Evolutionary conservation across 2,329 filamentous ascomycete species (phyloP).

Genomic region (Claviceps cyperi): DNA sequence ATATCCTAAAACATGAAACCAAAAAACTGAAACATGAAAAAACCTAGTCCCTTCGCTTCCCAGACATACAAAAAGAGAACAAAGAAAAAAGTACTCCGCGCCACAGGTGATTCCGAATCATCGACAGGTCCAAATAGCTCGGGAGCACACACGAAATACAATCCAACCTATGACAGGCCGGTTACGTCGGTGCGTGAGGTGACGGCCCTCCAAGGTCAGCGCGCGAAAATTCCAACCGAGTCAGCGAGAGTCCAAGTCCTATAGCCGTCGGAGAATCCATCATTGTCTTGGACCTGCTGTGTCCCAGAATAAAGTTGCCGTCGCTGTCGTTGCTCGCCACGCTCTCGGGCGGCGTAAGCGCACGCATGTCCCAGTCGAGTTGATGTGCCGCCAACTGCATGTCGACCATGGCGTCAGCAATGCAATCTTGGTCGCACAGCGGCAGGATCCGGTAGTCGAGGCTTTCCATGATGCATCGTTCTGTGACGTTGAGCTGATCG

Average conservation of each 20-base stretch:
- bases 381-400: slow-evolving; percentile 43
- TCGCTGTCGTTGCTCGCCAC: slow-evolving; percentile 13
- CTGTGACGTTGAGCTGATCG: slow-evolving; percentile 48
- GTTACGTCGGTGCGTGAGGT: slow-evolving; percentile 8
- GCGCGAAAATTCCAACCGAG: slow-evolving; percentile 9
- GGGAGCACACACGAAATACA: no score
- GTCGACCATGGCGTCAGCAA: slow-evolving; percentile 45
- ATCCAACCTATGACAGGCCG: slow-evolving; percentile 9
- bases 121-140: background rate
- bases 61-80: background rate
- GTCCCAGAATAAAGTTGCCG: slow-evolving; percentile 15
- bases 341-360: slow-evolving; percentile 18
- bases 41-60: background rate
- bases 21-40: background rate
- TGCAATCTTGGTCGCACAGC: slow-evolving; percentile 39
- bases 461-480: slow-evolving; percentile 49
- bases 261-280: slow-evolving; percentile 7
- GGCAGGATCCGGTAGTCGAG: slow-evolving; percentile 49
- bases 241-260: slow-evolving; percentile 14
- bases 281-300: slow-evolving; percentile 23
- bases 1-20: background rate
- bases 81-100: background rate
- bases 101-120: background rate
- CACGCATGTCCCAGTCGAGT: slow-evolving; percentile 12
- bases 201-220: slow-evolving; percentile 5